phyloP scores from a whole-genome alignment of 78 protist genomes.

The Polysphondylium violaceum region DNA sequence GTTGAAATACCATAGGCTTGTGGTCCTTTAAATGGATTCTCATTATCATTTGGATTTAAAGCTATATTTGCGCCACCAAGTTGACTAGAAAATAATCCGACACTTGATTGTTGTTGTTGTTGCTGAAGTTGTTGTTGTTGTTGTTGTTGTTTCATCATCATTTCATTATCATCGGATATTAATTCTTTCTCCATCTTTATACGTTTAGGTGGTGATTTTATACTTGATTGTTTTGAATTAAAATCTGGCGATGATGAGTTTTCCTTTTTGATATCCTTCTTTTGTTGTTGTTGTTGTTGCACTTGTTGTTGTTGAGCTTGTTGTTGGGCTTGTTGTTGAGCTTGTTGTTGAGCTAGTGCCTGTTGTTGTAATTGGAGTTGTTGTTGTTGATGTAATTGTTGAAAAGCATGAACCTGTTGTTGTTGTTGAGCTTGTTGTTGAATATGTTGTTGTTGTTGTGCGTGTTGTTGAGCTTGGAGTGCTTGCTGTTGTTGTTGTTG shows the following conservation, averaged over 20 bases:
- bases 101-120: slow-evolving; percentile 25
- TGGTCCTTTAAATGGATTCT: slow-evolving; percentile 59
- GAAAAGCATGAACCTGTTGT: background rate
- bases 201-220: background rate
- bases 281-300: background rate
- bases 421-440: background rate
- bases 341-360: background rate
- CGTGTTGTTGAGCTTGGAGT: background rate
- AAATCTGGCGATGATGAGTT: background rate
- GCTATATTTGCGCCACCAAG: background rate
- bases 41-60: slow-evolving; percentile 3
- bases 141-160: slow-evolving; percentile 12
- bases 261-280: background rate
- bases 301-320: background rate
- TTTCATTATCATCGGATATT: background rate
- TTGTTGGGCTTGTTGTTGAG: slow-evolving; percentile 8
- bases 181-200: slow-evolving; percentile 10
- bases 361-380: slow-evolving; percentile 3
- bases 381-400: slow-evolving; percentile 34
- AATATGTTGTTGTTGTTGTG: background rate
- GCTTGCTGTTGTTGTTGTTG: background rate
- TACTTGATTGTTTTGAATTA: background rate
- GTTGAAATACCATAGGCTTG: slow-evolving; percentile 60
- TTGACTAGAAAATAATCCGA: too few relatives aligned
- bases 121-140: background rate